Conservation (phyloP, 352 stramenopile genomes). For the Phytophthora sp. region DNA sequence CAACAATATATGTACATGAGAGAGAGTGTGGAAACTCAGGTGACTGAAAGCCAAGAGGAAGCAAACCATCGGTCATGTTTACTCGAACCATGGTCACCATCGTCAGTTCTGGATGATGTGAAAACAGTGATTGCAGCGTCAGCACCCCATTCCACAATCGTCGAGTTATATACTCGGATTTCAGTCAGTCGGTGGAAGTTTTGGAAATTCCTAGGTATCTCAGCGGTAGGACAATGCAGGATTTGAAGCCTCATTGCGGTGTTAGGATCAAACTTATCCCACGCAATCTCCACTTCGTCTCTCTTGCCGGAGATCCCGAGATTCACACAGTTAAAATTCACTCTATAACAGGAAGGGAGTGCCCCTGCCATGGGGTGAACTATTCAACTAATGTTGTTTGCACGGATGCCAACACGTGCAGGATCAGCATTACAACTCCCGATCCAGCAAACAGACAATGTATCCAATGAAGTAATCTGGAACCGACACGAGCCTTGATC, state of each 20-base stretch:
- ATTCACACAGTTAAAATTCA: neutral
- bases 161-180: neutral
- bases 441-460: conserved; percentile 11
- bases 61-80: neutral
- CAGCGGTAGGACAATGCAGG: neutral
- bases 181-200: neutral
- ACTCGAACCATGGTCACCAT: neutral
- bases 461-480: too few species aligned
- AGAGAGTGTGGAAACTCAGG: neutral
- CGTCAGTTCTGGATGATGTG: neutral
- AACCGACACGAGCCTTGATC: too few species aligned
- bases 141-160: neutral
- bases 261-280: neutral
- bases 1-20: neutral
- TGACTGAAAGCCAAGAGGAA: neutral
- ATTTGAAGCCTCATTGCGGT: neutral
- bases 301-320: neutral
- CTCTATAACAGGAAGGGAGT: neutral
- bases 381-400: neutral
- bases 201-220: neutral
- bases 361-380: neutral
- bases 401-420: conserved; percentile 16
- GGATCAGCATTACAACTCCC: conserved; percentile 11
- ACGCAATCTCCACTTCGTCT: neutral
- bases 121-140: neutral